Conservation (phyloP, 768 basidiomycete species). For the Termitomyces eurrhizus region DNA sequence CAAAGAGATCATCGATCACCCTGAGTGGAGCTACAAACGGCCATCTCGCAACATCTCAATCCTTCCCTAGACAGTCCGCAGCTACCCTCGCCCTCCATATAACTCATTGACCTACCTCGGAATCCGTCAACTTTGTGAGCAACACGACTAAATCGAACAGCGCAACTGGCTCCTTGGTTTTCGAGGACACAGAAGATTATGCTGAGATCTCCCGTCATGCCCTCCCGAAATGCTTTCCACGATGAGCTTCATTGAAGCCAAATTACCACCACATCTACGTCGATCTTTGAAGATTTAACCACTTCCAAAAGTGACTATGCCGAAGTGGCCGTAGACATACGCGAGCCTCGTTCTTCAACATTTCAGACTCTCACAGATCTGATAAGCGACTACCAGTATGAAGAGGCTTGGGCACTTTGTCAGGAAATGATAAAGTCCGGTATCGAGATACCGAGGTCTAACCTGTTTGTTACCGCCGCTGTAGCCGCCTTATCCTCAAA, state of each 20-base stretch:
- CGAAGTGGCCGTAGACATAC: not conserved
- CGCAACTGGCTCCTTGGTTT: constrained; percentile 15
- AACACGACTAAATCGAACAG: not conserved
- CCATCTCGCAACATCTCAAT: not conserved
- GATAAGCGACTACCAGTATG: constrained; percentile 18
- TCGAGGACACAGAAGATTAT: constrained; percentile 33
- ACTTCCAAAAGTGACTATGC: constrained; percentile 21
- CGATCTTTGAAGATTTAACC: constrained; percentile 33
- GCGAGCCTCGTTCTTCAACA: constrained; percentile 8
- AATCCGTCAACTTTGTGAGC: not conserved
- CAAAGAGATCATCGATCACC: too few species aligned
- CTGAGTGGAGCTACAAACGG: too few species aligned
- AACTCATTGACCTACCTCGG: constrained; percentile 6
- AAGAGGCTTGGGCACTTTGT: constrained; percentile 28
- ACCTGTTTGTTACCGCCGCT: constrained; percentile 27
- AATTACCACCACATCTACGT: constrained; percentile 26
- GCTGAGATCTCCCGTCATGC: constrained; percentile 7
- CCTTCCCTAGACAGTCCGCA: constrained; percentile 10
- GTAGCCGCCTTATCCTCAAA: constrained; percentile 15
- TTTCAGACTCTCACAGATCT: constrained; percentile 20
- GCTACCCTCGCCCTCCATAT: constrained; percentile 6
- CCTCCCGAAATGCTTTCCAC: constrained; percentile 16
- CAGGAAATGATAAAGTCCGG: constrained; percentile 28
- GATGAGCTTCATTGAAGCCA: constrained; percentile 23
- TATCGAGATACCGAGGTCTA: constrained; percentile 24